Evolutionary conservation across 768 basidiomycete genomes (phyloP).

Genomic region (Lentinula sp.): DNA sequence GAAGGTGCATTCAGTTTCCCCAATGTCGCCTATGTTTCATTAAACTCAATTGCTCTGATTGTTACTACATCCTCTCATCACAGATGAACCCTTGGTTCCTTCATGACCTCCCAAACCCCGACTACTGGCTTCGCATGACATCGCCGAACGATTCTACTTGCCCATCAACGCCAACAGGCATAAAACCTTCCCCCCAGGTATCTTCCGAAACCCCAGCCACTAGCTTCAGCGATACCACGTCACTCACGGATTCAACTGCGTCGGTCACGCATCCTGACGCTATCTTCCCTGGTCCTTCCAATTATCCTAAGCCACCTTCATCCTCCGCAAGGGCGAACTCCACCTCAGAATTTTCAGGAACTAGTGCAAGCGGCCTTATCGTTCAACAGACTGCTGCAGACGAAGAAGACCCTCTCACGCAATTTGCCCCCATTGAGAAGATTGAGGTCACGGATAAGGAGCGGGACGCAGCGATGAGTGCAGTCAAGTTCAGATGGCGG

Average conservation of each 20-base stretch:
- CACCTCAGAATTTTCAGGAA: neutral
- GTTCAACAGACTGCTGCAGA: conserved; percentile 1
- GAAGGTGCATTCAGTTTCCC: conserved; percentile 52
- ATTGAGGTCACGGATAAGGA: conserved; percentile 69
- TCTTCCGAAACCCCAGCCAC: neutral
- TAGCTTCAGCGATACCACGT: neutral
- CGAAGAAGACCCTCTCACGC: conserved; percentile 8
- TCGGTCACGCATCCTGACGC: neutral
- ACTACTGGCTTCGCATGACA: conserved; percentile 58
- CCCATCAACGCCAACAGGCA: neutral
- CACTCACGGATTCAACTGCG: neutral
- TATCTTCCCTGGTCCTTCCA: neutral
- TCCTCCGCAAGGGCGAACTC: neutral
- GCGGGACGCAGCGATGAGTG: conserved; percentile 66
- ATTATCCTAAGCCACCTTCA: neutral
- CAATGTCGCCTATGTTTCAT: conserved; percentile 11
- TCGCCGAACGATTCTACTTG: conserved; percentile 17
- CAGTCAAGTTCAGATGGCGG: conserved; percentile 57
- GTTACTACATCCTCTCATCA: neutral
- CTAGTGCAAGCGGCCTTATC: neutral
- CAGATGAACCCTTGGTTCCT: conserved; percentile 65
- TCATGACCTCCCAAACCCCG: conserved; percentile 57
- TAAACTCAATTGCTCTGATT: neutral
- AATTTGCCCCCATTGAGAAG: neutral
- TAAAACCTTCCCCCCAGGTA: neutral